phyloP scores from a whole-genome alignment of 2,329 filamentous ascomycete species.

The Aspergillus sp. region DNA sequence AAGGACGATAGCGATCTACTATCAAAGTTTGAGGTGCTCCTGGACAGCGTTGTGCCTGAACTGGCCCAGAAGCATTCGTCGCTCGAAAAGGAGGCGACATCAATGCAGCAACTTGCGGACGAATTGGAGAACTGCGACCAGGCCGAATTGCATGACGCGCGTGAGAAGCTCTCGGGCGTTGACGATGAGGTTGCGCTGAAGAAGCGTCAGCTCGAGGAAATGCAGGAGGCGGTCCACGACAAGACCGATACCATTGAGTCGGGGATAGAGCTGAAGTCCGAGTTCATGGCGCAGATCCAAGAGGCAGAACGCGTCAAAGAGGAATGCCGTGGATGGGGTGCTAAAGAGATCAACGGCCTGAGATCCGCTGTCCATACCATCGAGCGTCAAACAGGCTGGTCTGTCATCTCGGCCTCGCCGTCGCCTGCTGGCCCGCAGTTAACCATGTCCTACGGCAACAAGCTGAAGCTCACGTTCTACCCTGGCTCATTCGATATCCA shows the following conservation, averaged over 20 bases:
- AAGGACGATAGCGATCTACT: conserved; percentile 60
- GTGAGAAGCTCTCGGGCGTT: conserved; percentile 56
- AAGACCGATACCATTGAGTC: conserved; percentile 57
- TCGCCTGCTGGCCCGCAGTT: conserved; percentile 24
- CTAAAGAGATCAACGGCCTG: conserved; percentile 67
- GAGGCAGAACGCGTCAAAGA: conserved; percentile 77
- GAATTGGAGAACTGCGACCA: conserved; percentile 59
- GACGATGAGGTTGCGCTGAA: conserved; percentile 63
- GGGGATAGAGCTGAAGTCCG: conserved; percentile 56
- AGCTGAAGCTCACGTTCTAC: conserved; percentile 35
- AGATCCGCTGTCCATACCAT: conserved; percentile 44
- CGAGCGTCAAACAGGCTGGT: conserved; percentile 37
- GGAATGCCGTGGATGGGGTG: conserved; percentile 81
- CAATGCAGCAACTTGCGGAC: conserved; percentile 60
- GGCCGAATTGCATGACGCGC: conserved; percentile 62
- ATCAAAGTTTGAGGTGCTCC: conserved; percentile 56
- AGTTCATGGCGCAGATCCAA: conserved; percentile 63
- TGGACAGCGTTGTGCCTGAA: conserved; percentile 58
- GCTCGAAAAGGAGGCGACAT: conserved; percentile 55
- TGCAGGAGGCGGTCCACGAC: conserved; percentile 58
- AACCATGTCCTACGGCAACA: conserved; percentile 33
- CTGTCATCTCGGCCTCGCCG: conserved; percentile 28
- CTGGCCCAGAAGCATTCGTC: conserved; percentile 52
- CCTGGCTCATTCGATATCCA: conserved; percentile 26
- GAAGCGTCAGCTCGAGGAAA: conserved; percentile 54